phyloP scores from a whole-genome alignment of 2,329 filamentous ascomycete species.

The Trichophyton rubrum region DNA sequence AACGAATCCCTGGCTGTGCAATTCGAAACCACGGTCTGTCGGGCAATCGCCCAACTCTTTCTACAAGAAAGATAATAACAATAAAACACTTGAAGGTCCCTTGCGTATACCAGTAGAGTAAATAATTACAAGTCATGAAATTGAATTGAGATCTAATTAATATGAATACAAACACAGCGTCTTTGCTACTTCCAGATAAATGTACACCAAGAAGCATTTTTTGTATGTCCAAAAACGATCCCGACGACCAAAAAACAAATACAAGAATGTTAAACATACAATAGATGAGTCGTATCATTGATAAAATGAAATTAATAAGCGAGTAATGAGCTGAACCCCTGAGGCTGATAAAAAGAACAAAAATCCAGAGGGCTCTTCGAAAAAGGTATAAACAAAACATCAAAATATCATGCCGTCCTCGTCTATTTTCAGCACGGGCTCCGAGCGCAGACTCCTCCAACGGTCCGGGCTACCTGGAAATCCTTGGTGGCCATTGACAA shows the following conservation, averaged over 20 bases:
- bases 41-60: too few species aligned
- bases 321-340: not conserved
- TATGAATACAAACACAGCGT: not conserved
- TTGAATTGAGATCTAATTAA: not conserved
- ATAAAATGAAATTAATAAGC: not conserved
- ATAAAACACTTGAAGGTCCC: too few species aligned
- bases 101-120: too few species aligned
- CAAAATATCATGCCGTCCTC: not conserved
- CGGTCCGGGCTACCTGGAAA: not conserved
- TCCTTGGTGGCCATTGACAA: not conserved
- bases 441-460: not conserved
- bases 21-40: not conserved
- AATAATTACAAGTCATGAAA: not conserved
- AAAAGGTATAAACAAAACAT: slow-evolving; percentile 2
- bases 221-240: not conserved
- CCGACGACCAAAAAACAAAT: not conserved
- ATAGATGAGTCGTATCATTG: not conserved
- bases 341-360: not conserved
- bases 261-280: not conserved
- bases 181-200: not conserved
- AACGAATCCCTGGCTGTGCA: not conserved
- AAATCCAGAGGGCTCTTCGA: not conserved
- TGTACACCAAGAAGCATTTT: not conserved
- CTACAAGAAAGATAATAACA: too few species aligned
- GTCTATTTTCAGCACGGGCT: not conserved